A percentile compares a stretch with the other conserved stretches of the same genome.
phyloP scores from a whole-genome alignment of 1,284 basidiomycete genomes.

The Cutaneotrichosporon curvatum region DNA sequence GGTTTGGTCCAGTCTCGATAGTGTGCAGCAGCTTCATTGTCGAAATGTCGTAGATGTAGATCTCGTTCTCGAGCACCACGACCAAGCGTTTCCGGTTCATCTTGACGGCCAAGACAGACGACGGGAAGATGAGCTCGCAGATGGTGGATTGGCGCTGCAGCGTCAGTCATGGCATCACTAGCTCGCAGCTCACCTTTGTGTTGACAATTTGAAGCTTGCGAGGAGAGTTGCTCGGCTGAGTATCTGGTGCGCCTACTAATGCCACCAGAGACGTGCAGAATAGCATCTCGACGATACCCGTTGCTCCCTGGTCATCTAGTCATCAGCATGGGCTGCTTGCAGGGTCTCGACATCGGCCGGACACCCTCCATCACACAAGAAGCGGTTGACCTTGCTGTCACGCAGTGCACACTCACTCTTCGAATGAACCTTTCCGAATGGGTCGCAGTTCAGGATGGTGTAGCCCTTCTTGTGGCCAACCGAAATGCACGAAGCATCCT shows the following conservation, averaged over 20 bases:
- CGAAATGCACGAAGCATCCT: constrained; percentile 63
- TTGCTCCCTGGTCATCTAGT: constrained; percentile 73
- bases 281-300: constrained; percentile 96
- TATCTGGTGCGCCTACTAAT: constrained; percentile 85
- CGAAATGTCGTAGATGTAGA: constrained; percentile 98
- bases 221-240: constrained; percentile 71
- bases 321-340: not conserved
- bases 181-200: constrained; percentile 67
- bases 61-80: constrained; percentile 89
- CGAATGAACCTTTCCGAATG: constrained; percentile 90
- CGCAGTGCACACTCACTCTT: constrained; percentile 46
- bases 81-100: constrained; percentile 93
- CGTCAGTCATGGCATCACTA: not conserved
- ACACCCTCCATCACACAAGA: not conserved
- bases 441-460: constrained; percentile 95
- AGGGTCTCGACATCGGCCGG: not conserved
- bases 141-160: constrained; percentile 91
- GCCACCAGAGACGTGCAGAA: constrained; percentile 98
- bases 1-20: constrained; percentile 93
- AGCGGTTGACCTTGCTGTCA: too few relatives aligned
- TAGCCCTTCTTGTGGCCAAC: constrained; percentile 95
- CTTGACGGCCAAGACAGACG: constrained; percentile 90
- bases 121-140: constrained; percentile 95
- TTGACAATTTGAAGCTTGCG: constrained; percentile 95
- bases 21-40: constrained; percentile 98